A percentile compares a stretch with the other conserved stretches of the same genome.
Evolutionary conservation across 305 asterid genomes (phyloP).

Genomic region (Euphrasia arctica): DNA sequence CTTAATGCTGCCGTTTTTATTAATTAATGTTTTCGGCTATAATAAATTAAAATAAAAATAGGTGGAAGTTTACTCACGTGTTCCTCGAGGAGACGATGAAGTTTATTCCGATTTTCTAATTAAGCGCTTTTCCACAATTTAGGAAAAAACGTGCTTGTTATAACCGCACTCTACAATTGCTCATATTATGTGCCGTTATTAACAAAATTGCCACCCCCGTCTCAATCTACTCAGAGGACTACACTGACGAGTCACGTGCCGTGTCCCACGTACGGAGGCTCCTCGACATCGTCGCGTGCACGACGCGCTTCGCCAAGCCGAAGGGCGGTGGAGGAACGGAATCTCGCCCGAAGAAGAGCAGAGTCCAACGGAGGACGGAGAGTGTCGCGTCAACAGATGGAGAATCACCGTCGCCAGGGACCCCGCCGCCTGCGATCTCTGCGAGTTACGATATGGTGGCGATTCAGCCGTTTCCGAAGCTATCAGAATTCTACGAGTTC

Average conservation of each 20-base stretch:
- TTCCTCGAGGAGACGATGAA: too few relatives aligned
- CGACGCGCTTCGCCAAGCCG: slow-evolving; percentile 84
- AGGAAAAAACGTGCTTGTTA: too few relatives aligned
- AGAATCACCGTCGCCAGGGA: slow-evolving; percentile 42
- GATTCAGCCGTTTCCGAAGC: slow-evolving; percentile 95
- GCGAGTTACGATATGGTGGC: slow-evolving; percentile 91
- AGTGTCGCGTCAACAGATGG: slow-evolving; percentile 53
- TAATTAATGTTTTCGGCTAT: too few relatives aligned
- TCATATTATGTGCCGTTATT: slow-evolving; percentile 21
- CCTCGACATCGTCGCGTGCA: slow-evolving; percentile 95
- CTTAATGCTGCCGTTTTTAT: too few relatives aligned
- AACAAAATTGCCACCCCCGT: slow-evolving; percentile 44
- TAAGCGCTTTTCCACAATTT: too few relatives aligned
- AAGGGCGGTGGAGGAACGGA: slow-evolving; percentile 47
- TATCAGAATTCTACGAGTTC: slow-evolving; percentile 97
- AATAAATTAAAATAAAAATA: too few relatives aligned
- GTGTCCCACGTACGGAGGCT: slow-evolving; percentile 87
- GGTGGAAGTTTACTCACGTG: too few relatives aligned
- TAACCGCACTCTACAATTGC: background rate
- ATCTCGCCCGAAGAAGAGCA: slow-evolving; percentile 51
- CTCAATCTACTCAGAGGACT: slow-evolving; percentile 63
- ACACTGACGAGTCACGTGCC: slow-evolving; percentile 70
- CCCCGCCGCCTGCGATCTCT: slow-evolving; percentile 46
- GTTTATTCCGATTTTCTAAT: too few relatives aligned
- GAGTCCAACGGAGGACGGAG: slow-evolving; percentile 44